Evolutionary conservation across 2,329 filamentous ascomycete genomes (phyloP).

Genomic region (Exophiala bonariae): DNA sequence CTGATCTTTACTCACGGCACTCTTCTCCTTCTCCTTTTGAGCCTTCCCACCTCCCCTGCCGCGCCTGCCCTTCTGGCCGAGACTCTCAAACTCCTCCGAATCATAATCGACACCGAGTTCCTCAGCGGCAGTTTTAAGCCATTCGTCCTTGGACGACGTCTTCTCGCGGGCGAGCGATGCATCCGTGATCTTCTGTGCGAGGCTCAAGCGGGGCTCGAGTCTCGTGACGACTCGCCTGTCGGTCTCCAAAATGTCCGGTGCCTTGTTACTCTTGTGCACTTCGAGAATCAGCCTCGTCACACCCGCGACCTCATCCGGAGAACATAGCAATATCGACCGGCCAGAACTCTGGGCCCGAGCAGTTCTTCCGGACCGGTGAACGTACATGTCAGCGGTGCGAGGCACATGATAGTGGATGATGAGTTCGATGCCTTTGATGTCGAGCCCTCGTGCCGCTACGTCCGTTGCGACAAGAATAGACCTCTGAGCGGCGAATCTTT

Average conservation of each 20-base stretch:
- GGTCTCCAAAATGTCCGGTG: slow-evolving; percentile 66
- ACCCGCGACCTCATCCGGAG: slow-evolving; percentile 84
- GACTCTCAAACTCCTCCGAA: slow-evolving; percentile 75
- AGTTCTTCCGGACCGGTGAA: slow-evolving; percentile 91
- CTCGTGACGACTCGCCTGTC: slow-evolving; percentile 76
- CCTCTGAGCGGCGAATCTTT: slow-evolving; percentile 72
- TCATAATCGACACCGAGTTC: slow-evolving; percentile 95
- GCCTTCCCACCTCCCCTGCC: slow-evolving; percentile 75
- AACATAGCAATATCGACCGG: slow-evolving; percentile 82
- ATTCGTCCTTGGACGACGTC: slow-evolving; percentile 77
- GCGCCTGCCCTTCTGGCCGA: slow-evolving; percentile 57
- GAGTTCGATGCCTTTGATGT: slow-evolving; percentile 85
- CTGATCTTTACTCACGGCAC: slow-evolving; percentile 66
- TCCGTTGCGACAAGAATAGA: slow-evolving; percentile 85
- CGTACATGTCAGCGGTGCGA: slow-evolving; percentile 86
- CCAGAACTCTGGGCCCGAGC: slow-evolving; percentile 78
- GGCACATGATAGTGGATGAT: slow-evolving; percentile 96
- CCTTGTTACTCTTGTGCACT: slow-evolving; percentile 64
- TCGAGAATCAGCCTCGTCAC: slow-evolving; percentile 83
- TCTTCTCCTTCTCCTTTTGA: slow-evolving; percentile 69
- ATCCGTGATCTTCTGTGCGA: slow-evolving; percentile 88
- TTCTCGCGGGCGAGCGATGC: slow-evolving; percentile 83
- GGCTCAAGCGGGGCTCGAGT: slow-evolving; percentile 71
- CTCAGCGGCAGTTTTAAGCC: slow-evolving; percentile 80
- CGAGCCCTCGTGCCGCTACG: slow-evolving; percentile 87